Percentiles rank a stretch among this genome's conserved stretches.
phyloP scores from a whole-genome alignment of 768 basidiomycete species.

The Ramaria sp. region DNA sequence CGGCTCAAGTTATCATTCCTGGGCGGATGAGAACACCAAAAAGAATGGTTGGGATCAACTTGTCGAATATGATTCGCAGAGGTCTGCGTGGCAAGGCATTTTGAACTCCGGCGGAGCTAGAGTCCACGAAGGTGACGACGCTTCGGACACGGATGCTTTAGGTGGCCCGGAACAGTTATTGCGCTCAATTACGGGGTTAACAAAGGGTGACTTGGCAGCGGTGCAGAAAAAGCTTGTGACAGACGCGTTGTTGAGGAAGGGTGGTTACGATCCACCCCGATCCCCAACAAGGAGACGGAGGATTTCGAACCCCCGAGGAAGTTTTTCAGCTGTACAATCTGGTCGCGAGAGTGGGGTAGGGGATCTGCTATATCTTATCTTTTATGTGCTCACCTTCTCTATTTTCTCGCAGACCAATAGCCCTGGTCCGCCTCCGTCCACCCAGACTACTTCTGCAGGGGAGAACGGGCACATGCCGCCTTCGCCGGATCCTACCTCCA shows the following conservation, averaged over 20 bases:
- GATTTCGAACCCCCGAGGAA: slow-evolving; percentile 76
- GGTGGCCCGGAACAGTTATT: slow-evolving; percentile 59
- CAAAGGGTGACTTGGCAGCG: slow-evolving; percentile 53
- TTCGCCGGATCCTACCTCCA: slow-evolving; percentile 17
- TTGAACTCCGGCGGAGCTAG: slow-evolving; percentile 26
- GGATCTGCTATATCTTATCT: slow-evolving; percentile 4
- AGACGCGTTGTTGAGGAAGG: slow-evolving; percentile 51
- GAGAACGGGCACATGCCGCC: neutral
- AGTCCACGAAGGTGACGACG: slow-evolving; percentile 25
- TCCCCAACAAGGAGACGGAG: slow-evolving; percentile 59
- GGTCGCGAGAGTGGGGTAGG: slow-evolving; percentile 36
- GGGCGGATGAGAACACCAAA: slow-evolving; percentile 47
- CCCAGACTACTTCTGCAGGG: neutral
- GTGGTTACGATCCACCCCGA: slow-evolving; percentile 44
- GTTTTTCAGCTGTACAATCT: slow-evolving; percentile 26
- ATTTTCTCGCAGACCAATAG: slow-evolving; percentile 40
- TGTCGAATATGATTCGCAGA: slow-evolving; percentile 36
- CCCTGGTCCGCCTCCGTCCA: slow-evolving; percentile 34
- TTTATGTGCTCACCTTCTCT: neutral
- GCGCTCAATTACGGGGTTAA: slow-evolving; percentile 53
- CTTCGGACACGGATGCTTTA: slow-evolving; percentile 16
- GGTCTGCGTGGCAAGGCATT: slow-evolving; percentile 58
- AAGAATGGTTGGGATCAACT: slow-evolving; percentile 37
- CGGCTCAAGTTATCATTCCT: slow-evolving; percentile 81
- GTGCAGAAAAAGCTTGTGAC: slow-evolving; percentile 72